Evolutionary conservation across 225 moss, liverwort and hornwort species (phyloP), one percentile per base, ranked within the genome.

Genomic region (Bryum argenteum): DNA sequence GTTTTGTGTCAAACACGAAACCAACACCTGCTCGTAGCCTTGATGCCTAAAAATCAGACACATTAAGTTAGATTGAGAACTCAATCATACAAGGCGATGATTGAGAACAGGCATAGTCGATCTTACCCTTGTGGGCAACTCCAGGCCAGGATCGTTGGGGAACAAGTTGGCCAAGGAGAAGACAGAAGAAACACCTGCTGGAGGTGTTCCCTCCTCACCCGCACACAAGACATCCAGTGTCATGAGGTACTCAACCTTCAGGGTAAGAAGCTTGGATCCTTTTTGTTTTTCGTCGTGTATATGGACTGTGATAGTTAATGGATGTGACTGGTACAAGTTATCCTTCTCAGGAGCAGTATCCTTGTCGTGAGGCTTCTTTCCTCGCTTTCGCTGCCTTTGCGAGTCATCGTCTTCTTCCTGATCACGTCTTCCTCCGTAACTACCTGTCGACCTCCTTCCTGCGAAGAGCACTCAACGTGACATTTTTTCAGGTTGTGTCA

Each of bases 361-460:
- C 78, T 91, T 92, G 19, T 98, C 98, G 71, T 92, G 88, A 41
- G 92, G 83, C 67, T 91, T 94, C 80, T 98, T 98, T 13, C 81
- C 79, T 77, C 92, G 83, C 79, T 94, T 94, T 67, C 94, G 72
- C 70, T 92, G 89, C 64, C 92, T 89, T 74, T 94, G 94, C 9
- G 85, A 78, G 59, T 98, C 98, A 58, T 98, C 98, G 6, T 94
- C 98, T 57, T 98, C 97, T 40, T 94, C 98, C 54, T 89, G 90
- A 63, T 94, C 98, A 67, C 80, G 75, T 78, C 85, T 89, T 54
- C 83, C 75, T 57, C 89, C 94, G 61, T 76, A 84, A 65, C 67
- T 61, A 57, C 78, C 86, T 63, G 82, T 84, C 41, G 82, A 71
- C 63, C 70, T 81, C 70, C 78, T 78, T 54, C 84, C 95, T 91